Evolutionary conservation across 78 protist genomes (phyloP), one percentile per base, ranked within the genome.

Genomic region (Protostelium mycophagum): DNA sequence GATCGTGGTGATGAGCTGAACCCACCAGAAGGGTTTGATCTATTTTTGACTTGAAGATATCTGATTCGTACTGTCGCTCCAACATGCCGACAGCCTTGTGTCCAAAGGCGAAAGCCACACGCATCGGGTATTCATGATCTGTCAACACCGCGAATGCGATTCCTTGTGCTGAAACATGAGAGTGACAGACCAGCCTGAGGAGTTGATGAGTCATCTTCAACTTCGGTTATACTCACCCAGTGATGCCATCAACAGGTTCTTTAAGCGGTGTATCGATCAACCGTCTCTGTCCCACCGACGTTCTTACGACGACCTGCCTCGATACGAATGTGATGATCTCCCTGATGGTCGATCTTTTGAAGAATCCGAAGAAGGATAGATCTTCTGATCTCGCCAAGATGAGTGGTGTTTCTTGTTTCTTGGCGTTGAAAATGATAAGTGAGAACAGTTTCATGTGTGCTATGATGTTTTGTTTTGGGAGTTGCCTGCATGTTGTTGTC

Each of bases 401-500:
- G 1, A 91, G 36, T 16, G 94, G 87, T 84, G 88, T 87, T 34
- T 28, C 9, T 1, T 91, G 92, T 84, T 37, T 88, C 34, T n/a
- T 84, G 5, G 83, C 88, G 83, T 91, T 91, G 86, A 91, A 91
- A 29, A 91, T 16, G 37, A 83, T 83, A 85, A 91, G 88, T 85
- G 94, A 88, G 89, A 86, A 87, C 38, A 91, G 39, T 34, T 83
- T 35, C 94, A 91, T 91, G n/a, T n/a, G n/a, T n/a, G n/a, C n/a
- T n/a, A n/a, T n/a, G n/a, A n/a, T n/a, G n/a, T n/a, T n/a, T n/a
- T n/a, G n/a, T n/a, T n/a, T n/a, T n/a, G n/a, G n/a, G n/a, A n/a
- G n/a, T n/a, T n/a, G n/a, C n/a, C n/a, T n/a, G n/a, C n/a, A n/a
- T n/a, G n/a, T n/a, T n/a, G n/a, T n/a, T n/a, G n/a, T n/a, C n/a